phyloP scores from a whole-genome alignment of 2,329 filamentous ascomycete species.

The Aspergillus quadrilineatus region DNA sequence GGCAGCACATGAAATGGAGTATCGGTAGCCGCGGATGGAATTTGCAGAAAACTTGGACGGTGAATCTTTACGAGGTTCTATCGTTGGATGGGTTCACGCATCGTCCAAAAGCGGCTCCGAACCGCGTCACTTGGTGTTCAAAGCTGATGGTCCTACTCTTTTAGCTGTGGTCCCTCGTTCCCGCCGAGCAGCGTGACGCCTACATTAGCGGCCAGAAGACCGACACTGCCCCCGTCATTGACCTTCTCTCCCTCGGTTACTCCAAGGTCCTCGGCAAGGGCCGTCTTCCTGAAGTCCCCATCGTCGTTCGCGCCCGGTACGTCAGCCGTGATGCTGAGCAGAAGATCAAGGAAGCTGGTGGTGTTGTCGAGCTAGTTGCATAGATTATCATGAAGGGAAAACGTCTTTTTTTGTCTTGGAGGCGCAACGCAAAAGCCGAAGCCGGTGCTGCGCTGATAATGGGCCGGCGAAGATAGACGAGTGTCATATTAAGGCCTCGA shows the following conservation, averaged over 20 bases:
- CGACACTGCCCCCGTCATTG: conserved; percentile 94
- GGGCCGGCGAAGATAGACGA: conserved; percentile 29
- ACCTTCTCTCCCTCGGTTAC: conserved; percentile 96
- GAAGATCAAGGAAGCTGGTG: conserved; percentile 98
- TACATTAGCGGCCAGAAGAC: conserved; percentile 79
- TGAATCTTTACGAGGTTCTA: background rate
- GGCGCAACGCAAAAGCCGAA: conserved; percentile 28
- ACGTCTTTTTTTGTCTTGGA: conserved; percentile 27
- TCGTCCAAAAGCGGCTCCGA: background rate
- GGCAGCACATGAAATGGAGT: conserved; percentile 1
- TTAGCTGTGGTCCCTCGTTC: conserved; percentile 93
- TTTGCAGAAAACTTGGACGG: background rate
- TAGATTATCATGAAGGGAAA: conserved; percentile 51
- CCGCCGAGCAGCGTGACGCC: conserved; percentile 85
- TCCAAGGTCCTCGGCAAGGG: conserved; percentile 99
- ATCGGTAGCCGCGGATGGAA: background rate
- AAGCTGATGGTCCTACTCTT: conserved; percentile 9
- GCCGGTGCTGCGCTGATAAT: conserved; percentile 31
- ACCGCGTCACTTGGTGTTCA: conserved; percentile 17
- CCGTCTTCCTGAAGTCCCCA: conserved; percentile 84
- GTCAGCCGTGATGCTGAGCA: conserved; percentile 94
- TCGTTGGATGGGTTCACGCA: background rate
- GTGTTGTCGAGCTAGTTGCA: conserved; percentile 92
- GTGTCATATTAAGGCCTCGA: conserved; percentile 29
- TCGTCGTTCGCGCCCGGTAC: conserved; percentile 93